phyloP scores from a whole-genome alignment of 805 yeast genomes.

The Ogataea ganodermae region DNA sequence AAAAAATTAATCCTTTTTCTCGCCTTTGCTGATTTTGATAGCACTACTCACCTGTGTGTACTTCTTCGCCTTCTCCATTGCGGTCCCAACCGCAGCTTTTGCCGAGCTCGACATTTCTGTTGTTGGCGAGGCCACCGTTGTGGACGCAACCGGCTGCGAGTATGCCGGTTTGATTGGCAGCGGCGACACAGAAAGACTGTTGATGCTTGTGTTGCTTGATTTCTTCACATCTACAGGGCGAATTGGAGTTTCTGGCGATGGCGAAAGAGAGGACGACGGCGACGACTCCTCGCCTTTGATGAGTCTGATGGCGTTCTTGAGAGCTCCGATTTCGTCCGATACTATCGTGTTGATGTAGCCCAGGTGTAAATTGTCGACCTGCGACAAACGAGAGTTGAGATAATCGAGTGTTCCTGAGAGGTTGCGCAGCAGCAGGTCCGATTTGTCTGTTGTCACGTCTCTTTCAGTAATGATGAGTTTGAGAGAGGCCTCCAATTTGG shows the following conservation, averaged over 20 bases:
- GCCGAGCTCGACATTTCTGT: conserved; percentile 12
- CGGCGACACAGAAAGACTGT: conserved; percentile 13
- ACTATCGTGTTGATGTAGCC: conserved; percentile 21
- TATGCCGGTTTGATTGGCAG: conserved; percentile 25
- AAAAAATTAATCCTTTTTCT: conserved; percentile 34
- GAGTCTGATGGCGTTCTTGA: conserved; percentile 26
- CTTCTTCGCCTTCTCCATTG: conserved; percentile 14
- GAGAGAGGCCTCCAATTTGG: conserved; percentile 26
- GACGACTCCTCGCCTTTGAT: conserved; percentile 20
- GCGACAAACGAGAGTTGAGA: conserved; percentile 18
- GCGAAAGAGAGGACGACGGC: neutral
- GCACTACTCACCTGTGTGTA: conserved; percentile 21
- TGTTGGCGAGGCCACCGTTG: conserved; percentile 16
- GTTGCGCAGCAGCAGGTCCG: conserved; percentile 18
- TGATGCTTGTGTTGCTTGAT: conserved; percentile 4
- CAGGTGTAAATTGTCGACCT: conserved; percentile 18
- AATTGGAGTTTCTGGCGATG: neutral
- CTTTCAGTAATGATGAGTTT: conserved; percentile 17
- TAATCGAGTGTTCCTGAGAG: conserved; percentile 14
- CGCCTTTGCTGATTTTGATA: conserved; percentile 30
- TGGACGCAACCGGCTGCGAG: conserved; percentile 20
- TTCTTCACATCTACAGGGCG: neutral
- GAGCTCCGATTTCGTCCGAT: conserved; percentile 28
- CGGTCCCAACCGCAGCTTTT: conserved; percentile 8
- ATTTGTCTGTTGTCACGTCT: conserved; percentile 12